Evolutionary conservation across 2,329 filamentous ascomycete species (phyloP).

Genomic region (Scedosporium apiospermum): DNA sequence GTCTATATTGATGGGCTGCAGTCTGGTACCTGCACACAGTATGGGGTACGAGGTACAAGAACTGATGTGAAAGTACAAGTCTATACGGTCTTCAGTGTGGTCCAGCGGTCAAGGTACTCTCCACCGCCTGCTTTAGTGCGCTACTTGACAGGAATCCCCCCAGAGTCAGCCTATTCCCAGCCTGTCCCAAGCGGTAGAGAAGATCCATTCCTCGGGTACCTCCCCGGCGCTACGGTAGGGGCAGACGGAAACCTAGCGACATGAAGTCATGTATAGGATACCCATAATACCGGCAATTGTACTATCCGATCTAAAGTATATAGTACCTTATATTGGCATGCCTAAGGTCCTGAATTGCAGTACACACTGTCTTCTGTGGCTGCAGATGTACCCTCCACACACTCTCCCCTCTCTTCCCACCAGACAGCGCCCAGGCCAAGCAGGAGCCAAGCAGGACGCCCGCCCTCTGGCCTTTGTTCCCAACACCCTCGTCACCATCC

Average conservation of each 20-base stretch:
- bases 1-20: too few relatives aligned
- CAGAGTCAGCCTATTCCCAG: neutral
- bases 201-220: neutral
- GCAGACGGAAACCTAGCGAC: neutral
- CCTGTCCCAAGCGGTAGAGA: neutral
- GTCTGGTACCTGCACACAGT: too few relatives aligned
- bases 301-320: neutral
- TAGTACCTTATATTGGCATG: neutral
- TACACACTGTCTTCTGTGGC: neutral
- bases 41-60: too few relatives aligned
- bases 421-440: neutral
- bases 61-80: neutral
- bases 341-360: neutral
- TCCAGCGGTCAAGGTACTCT: neutral
- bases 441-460: neutral
- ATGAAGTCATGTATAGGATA: neutral
- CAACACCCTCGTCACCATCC: slow-evolving; percentile 2
- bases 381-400: neutral
- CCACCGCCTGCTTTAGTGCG: neutral
- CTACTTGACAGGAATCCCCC: neutral
- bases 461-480: slow-evolving; percentile 3
- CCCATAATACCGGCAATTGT: neutral
- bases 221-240: neutral
- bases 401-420: slow-evolving; percentile 1
- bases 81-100: neutral